Base-by-base conservation (phyloP, 1,139 yeast genomes). In the Protomyces arabidopsidicola region DNA sequence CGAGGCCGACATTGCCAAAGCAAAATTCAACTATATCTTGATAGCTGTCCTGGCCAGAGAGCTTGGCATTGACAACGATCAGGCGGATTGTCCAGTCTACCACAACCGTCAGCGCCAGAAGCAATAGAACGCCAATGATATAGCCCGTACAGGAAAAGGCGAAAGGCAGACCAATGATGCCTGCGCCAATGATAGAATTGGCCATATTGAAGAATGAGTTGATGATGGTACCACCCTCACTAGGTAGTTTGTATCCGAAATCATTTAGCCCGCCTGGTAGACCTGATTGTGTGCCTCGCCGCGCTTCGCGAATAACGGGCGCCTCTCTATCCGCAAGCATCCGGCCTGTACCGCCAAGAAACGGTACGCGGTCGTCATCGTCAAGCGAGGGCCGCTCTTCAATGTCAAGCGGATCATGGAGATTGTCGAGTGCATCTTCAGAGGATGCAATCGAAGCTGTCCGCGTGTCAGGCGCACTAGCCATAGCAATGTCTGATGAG, bases 101-200 rank as follows among this genome's bases (percentile, higher is more conserved):
- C 14, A 90, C 78, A 0, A 84, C 67, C 0, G 96, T 86, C 63
- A 91, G 75, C 0, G 82, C 70, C 0, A 84, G 70, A 74, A 90
- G 79, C 6, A 85, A 79, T 0, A 89, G 20, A 0, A 87, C 74
- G 2, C 96, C 96, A 0, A 95, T 90, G 0, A 86, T 68, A 1
- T 91, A 74, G 0, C 98, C 98, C 36, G 89, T 81, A 70, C 90
- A 88, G 63, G 82, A 79, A 70, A 91, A 84, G 0, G 98, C 97
- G 71, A 86, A 88, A 1, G 98, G 95, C 70, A 90, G 95, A 1
- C 97, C 97, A 53, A 91, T 90, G 60, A 93, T 89, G 0, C 98
- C 98, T 2, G 65, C 65, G 14, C 91, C 78, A 66, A 90, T 91
- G 16, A 67, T 67, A 12, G 58, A 50, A 51, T 62, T 62, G 14